phyloP scores from a whole-genome alignment of 2,329 filamentous ascomycete species.

The Cladosporium austrohemisphaericum region DNA sequence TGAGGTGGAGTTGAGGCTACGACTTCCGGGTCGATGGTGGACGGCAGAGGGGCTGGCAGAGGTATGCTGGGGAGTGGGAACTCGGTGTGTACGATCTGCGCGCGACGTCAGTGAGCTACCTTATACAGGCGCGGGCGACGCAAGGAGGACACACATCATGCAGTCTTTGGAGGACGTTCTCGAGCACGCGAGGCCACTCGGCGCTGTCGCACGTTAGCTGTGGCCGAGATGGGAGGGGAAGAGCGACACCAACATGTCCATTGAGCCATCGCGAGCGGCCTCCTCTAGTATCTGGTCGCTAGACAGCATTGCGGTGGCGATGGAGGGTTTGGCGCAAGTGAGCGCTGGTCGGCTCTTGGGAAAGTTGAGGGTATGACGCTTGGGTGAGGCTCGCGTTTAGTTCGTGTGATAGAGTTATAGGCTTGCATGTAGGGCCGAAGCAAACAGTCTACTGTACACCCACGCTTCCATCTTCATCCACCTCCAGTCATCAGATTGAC shows the following conservation, averaged over 20 bases:
- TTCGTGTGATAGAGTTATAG: too few species aligned
- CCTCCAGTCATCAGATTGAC: too few species aligned
- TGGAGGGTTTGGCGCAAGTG: conserved; percentile 23
- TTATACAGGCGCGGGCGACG: background rate
- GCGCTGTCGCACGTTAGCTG: conserved; percentile 47
- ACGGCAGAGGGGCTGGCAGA: conserved; percentile 40
- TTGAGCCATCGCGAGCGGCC: conserved; percentile 56
- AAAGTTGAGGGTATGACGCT: conserved; percentile 5
- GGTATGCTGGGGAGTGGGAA: conserved; percentile 67
- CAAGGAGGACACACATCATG: conserved; percentile 52
- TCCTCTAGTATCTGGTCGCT: conserved; percentile 51
- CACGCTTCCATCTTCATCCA: too few species aligned
- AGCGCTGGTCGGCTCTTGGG: background rate
- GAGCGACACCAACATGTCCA: conserved; percentile 51
- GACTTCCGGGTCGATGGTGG: conserved; percentile 35
- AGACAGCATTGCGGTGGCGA: conserved; percentile 25
- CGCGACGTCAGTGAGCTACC: background rate
- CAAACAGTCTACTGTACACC: too few species aligned
- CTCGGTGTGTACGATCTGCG: conserved; percentile 68
- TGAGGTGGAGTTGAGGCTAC: conserved; percentile 30
- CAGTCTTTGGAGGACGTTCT: conserved; percentile 62
- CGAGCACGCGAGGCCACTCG: conserved; percentile 65
- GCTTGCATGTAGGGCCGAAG: too few species aligned
- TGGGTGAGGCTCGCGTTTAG: too few species aligned
- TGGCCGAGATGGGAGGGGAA: background rate